Base-by-base conservation (phyloP, 1,284 basidiomycete genomes). In the Xerocomus tenax region DNA sequence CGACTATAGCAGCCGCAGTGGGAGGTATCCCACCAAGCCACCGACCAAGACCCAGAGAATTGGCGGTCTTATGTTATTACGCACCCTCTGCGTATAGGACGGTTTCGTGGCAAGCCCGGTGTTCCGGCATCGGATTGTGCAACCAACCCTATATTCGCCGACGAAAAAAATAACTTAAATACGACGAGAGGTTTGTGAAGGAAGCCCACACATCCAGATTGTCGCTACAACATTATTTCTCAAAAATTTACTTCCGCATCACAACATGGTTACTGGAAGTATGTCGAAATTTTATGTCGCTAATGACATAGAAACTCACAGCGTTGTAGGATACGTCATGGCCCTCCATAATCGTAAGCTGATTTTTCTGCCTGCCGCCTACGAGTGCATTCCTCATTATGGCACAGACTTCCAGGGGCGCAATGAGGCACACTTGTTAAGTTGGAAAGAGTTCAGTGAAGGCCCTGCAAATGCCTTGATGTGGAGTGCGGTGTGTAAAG, bases 401-500 rank as follows among this genome's bases (percentile, higher is more conserved):
- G 15, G 29, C 54, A 26, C 49, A 78, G 77, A 73, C 61, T 65
- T 78, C 29, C 73, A 75, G 56, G 58, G 52, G 10, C 66, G 53
- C n/a, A 49, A 63, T 1, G 59, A 65, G 29, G 7, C 28, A 9
- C 46, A 60, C 30, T 46, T 61, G 5, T 50, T 81, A 40, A 72
- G 63, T 41, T 83, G 69, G 65, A 63, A 50, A 12, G 73, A 76
- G 39, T 58, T 53, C 0, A 56, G 41, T 3, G 48, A 59, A 8
- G 81, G 81, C 0, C 71, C 70, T 1, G 57, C 70, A 6, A 61
- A 75, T 52, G 61, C 66, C 8, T 56, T 68, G 39, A 49, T 58
- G 21, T 84, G 81, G 81, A 77, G 69, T 5, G 61, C 73, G 8
- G 60, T 69, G 21, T 82, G 77, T 62, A 82, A 78, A 68, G 69